These are phyloP conservation scores for Hansfordia pulvinata DNA, from an alignment of 2,329 filamentous ascomycete genomes.

Conservation along the genomic window DNA sequence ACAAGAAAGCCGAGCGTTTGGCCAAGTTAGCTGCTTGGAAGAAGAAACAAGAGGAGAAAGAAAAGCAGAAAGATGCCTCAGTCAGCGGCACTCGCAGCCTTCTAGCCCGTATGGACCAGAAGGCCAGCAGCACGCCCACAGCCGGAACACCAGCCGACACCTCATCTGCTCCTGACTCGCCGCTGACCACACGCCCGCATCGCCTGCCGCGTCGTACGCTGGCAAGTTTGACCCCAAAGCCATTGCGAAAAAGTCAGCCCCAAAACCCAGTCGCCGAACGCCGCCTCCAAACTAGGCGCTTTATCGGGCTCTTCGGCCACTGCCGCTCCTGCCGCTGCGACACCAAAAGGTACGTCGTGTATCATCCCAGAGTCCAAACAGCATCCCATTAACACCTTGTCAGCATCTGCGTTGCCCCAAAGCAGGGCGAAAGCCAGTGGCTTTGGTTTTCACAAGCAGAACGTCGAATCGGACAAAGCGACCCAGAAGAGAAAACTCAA, in stretches of 20 bases:
- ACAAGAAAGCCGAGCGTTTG: slow-evolving; percentile 68
- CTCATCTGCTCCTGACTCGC: slow-evolving; percentile 34
- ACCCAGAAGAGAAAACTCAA: slow-evolving; percentile 63
- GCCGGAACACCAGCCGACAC: slow-evolving; percentile 34
- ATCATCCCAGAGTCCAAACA: slow-evolving; percentile 1
- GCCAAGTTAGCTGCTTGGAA: slow-evolving; percentile 87
- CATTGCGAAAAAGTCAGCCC: slow-evolving; percentile 64
- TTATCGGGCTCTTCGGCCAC: slow-evolving; percentile 24
- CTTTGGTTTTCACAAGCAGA: slow-evolving; percentile 67
- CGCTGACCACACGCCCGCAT: slow-evolving; percentile 25
- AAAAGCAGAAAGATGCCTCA: slow-evolving; percentile 57
- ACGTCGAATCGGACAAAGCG: slow-evolving; percentile 50
- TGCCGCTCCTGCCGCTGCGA: slow-evolving; percentile 16
- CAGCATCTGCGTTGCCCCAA: slow-evolving; percentile 46
- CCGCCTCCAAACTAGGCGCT: slow-evolving; percentile 36
- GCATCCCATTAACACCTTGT: slow-evolving; percentile 10
- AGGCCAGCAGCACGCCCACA: slow-evolving; percentile 33
- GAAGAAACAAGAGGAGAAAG: slow-evolving; percentile 69
- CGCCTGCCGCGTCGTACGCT: slow-evolving; percentile 47
- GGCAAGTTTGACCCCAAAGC: slow-evolving; percentile 82
- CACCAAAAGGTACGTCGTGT: slow-evolving; percentile 20
- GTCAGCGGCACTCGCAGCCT: slow-evolving; percentile 53
- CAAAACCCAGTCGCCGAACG: slow-evolving; percentile 40
- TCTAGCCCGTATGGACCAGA: slow-evolving; percentile 61
- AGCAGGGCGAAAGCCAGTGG: slow-evolving; percentile 63